phyloP scores from a whole-genome alignment of 768 basidiomycete species.

The Lactarius indigo region DNA sequence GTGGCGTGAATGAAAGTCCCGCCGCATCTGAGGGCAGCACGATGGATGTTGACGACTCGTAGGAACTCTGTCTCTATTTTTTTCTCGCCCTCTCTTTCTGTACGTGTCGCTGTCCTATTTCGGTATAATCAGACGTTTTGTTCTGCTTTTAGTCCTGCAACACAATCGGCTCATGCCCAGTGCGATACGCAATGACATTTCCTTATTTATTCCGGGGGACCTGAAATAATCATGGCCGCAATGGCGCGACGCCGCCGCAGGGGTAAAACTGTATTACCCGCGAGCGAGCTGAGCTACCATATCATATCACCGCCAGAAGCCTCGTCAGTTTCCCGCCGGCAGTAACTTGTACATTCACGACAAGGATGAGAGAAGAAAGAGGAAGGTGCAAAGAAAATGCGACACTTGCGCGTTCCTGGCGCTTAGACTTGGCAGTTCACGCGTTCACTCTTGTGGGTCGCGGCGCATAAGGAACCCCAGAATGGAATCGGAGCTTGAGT shows the following conservation, averaged over 20 bases:
- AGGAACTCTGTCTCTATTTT: neutral
- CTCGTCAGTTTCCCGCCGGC: neutral
- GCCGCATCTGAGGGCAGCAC: neutral
- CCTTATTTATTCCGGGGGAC: neutral
- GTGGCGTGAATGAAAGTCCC: neutral
- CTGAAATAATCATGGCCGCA: neutral
- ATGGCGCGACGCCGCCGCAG: neutral
- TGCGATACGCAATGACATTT: neutral
- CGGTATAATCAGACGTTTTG: conserved; percentile 14
- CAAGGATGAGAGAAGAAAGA: conserved; percentile 7
- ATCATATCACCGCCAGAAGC: neutral
- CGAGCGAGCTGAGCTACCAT: neutral
- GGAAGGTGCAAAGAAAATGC: conserved; percentile 20
- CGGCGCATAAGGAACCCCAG: neutral
- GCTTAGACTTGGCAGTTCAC: neutral
- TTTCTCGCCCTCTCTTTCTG: neutral
- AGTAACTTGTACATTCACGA: neutral
- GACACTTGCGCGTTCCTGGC: neutral
- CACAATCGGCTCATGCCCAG: neutral
- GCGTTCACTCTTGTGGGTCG: neutral
- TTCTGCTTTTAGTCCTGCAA: conserved; percentile 19
- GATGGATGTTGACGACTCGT: conserved; percentile 11
- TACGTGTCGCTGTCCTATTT: conserved; percentile 11
- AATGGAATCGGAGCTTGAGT: neutral
- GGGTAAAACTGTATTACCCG: neutral